Evolutionary conservation across 257 asterid genomes (phyloP), one percentile per base, ranked within the genome.

Genomic region (Cinchona pubescens): DNA sequence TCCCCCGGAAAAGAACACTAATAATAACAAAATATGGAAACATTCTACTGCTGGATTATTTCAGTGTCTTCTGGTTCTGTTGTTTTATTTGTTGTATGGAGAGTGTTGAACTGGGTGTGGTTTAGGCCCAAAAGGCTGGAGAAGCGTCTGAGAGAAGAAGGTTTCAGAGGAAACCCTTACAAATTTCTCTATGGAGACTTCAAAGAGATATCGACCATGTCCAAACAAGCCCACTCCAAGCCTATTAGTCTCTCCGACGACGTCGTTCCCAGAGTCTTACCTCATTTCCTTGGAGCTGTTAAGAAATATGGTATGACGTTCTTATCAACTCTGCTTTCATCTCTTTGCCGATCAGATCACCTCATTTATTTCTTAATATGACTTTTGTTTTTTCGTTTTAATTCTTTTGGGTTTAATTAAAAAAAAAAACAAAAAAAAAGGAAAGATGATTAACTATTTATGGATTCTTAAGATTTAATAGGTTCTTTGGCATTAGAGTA

Each of bases 61-160:
- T 2, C 63, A 0, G 7, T 58, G 7, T 58, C 7, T 58, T 0
- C 32, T 25, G 2, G 34, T 25, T 16, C 27, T 58, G 15, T 58
- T n/a, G 16, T 58, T 58, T 9, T 6, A 72, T 10, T 25, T 7
- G 1, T 56, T 37, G 67, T n/a, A 51, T 75, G 74, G 66, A 53
- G 15, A 70, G 51, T 35, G 5, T 21, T 75, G 70, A 75, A 75
- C 6, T 80, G 77, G 83, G 16, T 43, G 13, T 80, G 80, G 80
- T 56, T 80, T 27, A 27, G 23, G 7, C 83, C 83, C 29, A 75
- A 71, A 38, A 80, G 9, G 49, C 61, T 71, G 23, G 80, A 80
- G 66, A 80, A 64, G 25, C 9, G 9, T 18, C 69, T 75, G 30
- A 46, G 43, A 29, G 9, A 75, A 21, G 49, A 76, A 23, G 75